phyloP scores from a whole-genome alignment of 768 basidiomycete genomes.

The Lentinula guzmanii region DNA sequence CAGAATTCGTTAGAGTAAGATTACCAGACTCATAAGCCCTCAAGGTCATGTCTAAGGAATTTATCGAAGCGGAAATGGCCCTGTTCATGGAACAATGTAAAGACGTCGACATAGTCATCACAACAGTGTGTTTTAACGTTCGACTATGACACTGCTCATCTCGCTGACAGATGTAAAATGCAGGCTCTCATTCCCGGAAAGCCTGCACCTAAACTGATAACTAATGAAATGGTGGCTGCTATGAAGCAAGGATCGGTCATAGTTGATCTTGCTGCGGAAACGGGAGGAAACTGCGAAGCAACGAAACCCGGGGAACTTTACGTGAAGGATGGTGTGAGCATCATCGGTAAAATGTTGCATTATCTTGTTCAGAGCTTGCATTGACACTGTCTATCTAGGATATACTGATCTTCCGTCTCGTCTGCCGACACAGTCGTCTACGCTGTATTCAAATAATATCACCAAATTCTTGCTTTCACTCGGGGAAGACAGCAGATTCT shows the following conservation, averaged over 20 bases:
- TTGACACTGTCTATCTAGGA: constrained; percentile 31
- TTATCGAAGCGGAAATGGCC: constrained; percentile 64
- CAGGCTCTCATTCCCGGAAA: constrained; percentile 82
- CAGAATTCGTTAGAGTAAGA: not conserved
- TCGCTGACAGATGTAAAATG: not conserved
- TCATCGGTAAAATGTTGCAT: constrained; percentile 55
- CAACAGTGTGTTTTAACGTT: constrained; percentile 46
- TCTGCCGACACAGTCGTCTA: constrained; percentile 84
- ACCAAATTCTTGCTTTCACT: constrained; percentile 85
- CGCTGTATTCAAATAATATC: constrained; percentile 88
- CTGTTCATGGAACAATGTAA: constrained; percentile 84
- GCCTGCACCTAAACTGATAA: constrained; percentile 83
- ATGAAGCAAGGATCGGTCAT: constrained; percentile 92
- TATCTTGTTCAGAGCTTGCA: not conserved
- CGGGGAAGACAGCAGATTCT: constrained; percentile 50
- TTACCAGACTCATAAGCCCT: not conserved
- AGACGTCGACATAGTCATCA: constrained; percentile 86
- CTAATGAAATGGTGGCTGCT: constrained; percentile 79
- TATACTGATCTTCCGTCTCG: constrained; percentile 86
- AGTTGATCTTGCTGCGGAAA: constrained; percentile 82
- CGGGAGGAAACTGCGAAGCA: constrained; percentile 85
- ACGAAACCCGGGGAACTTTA: constrained; percentile 72
- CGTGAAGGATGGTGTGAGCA: constrained; percentile 69
- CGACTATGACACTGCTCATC: not conserved
- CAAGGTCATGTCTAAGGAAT: constrained; percentile 61